Evolutionary conservation across 2,329 filamentous ascomycete species (phyloP).

Genomic region (Camillea tinctor): DNA sequence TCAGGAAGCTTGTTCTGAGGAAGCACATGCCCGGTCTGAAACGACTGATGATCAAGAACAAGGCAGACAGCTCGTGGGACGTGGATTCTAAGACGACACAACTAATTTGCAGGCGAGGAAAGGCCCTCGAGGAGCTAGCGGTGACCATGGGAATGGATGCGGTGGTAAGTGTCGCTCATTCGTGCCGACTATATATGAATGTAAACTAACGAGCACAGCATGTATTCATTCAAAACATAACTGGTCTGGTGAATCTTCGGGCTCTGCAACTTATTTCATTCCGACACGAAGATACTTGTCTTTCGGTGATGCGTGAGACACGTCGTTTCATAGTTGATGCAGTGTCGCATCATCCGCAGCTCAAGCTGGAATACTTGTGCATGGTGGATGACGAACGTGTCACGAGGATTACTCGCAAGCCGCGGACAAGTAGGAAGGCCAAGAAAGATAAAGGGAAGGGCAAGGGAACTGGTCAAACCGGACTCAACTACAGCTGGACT

Average conservation of each 20-base stretch:
- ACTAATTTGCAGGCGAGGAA: constrained; percentile 52
- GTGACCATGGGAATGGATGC: constrained; percentile 52
- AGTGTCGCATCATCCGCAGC: constrained; percentile 51
- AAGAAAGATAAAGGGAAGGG: constrained; percentile 36
- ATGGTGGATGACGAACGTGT: constrained; percentile 50
- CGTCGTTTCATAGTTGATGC: constrained; percentile 59
- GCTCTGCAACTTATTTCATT: constrained; percentile 57
- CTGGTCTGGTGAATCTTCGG: constrained; percentile 46
- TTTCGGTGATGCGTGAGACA: constrained; percentile 56
- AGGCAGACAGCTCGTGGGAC: constrained; percentile 54
- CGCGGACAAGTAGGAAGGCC: constrained; percentile 29
- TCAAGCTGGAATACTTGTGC: constrained; percentile 59
- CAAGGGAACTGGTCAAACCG: constrained; percentile 24
- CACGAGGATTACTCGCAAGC: constrained; percentile 47
- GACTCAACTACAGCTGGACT: constrained; percentile 3
- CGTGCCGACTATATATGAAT: neutral
- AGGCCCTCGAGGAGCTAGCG: constrained; percentile 53
- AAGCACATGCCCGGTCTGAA: constrained; percentile 56
- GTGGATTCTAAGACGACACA: constrained; percentile 52
- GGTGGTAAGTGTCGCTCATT: constrained; percentile 45
- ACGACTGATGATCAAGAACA: constrained; percentile 60
- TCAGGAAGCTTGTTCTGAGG: constrained; percentile 54
- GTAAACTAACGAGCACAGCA: constrained; percentile 43
- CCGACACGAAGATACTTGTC: constrained; percentile 54
- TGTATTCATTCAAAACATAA: constrained; percentile 53